Base-by-base conservation (phyloP, 176 grass and related monocot species). In the Musa beccarii region DNA sequence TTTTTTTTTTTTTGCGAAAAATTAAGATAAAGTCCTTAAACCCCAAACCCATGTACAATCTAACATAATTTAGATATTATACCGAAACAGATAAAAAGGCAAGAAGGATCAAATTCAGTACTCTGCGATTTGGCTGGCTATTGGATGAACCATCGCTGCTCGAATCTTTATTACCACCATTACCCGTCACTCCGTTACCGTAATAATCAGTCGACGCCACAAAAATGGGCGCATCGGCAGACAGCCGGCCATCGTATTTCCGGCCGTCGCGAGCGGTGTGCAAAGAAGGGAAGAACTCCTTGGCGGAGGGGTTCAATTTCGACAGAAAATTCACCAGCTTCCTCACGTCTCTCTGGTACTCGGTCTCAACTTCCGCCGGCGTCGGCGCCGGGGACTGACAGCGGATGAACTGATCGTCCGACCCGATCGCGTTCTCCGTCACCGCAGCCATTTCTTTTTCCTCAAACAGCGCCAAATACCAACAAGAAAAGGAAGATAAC, bases 401-500 rank as follows among this genome's bases (percentile, higher is more conserved):
- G 26, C 24, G 56, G 22, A 62, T 53, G 21, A 68, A 68, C 76
- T 53, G 23, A 52, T 68, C 76, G 13, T 65, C 72, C 55, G 57
- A 22, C 43, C 34, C 79, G 22, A 51, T 80, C 64, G 87, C 77
- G 66, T 81, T 85, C 53, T 85, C 85, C 83, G 87, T 83, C 87
- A 85, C 83, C 26, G 87, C 85, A 67, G 93, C 93, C 93, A 97
- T 97, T 71, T 83, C 79, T 61, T 17, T 74, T 10, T 19, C 52
- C 24, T 16, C 49, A 51, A 15, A 2, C 8, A 70, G 11, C 26
- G 24, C 10, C 12, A 14, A 34, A 52, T 28, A 43, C 34, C 34
- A 28, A 72, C 21, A 72, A 68, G 0, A 43, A 14, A 66, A 25
- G 13, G n/a, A 66, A 66, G 2, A n/a, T 20, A 12, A 16, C 65